Conservation (phyloP, 2,329 filamentous ascomycete species). For the Venturia carpophila region DNA sequence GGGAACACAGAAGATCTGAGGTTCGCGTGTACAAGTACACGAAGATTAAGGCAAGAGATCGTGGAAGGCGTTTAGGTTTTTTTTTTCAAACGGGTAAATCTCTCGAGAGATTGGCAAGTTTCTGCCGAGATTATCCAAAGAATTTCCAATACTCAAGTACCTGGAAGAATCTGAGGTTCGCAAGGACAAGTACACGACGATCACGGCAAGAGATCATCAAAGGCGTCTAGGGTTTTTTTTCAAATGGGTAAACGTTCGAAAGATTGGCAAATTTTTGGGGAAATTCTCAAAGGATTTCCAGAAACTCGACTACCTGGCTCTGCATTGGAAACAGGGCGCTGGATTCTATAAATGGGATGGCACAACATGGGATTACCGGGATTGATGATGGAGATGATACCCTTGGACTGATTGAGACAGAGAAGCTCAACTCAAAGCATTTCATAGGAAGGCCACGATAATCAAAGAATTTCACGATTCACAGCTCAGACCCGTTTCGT, state of each 20-base stretch:
- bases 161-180: neutral
- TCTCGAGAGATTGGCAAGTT: too few species aligned
- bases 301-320: neutral
- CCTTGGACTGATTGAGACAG: neutral
- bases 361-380: neutral
- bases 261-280: neutral
- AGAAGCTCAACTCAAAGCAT: neutral
- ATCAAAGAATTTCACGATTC: neutral
- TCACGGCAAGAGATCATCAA: neutral
- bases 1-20: neutral
- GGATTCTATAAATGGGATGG: neutral
- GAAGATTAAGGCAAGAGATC: neutral
- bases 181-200: neutral
- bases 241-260: neutral
- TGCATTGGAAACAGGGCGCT: neutral
- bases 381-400: constrained; percentile 7
- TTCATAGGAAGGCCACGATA: neutral
- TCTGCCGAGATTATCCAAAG: too few species aligned
- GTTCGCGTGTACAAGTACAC: neutral
- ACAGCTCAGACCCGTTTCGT: neutral
- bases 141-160: neutral
- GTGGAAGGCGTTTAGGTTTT: neutral
- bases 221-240: neutral
- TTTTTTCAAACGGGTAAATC: neutral
- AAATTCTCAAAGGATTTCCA: neutral